Evolutionary conservation across 2,329 filamentous ascomycete species (phyloP), one percentile per base, ranked within the genome.

Genomic region (Knufia petricola): DNA sequence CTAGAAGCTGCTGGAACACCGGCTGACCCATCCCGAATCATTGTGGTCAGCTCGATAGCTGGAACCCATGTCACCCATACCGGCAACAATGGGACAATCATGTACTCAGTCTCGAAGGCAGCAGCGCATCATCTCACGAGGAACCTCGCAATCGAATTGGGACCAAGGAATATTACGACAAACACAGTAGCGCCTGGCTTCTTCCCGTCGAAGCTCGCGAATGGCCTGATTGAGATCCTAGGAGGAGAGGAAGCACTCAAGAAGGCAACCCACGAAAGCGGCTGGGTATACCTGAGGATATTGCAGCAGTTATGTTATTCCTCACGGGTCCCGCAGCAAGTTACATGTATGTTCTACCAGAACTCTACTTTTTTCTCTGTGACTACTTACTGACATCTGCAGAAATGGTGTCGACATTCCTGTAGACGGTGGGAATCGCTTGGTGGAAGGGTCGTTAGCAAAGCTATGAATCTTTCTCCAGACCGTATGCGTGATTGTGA

Each of bases 61-160:
- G 66, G 64, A n/a, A 58, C 59, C 2, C 64, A 59, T n/a, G 64
- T 67, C 3, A 58, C 62, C 0, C 62, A 65, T 45, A 58, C 64
- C 2, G 65, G 65, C 17, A 61, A 66, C 9, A 58, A 65, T 34
- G 64, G 64, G 17, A 66, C 64, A 2, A 64, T 66, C 43, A 64
- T 65, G 59, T 87, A 87, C 71, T 83, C 82, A 15, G 82, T 78
- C 4, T 79, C 75, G 64, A 88, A 87, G 71, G 84, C 82, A 57
- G 80, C 84, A 21, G 80, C 87, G 51, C 83, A 86, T 64, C 82
- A 81, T 12, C 84, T 87, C 65, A 81, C 83, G 55, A 81, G 84
- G 63, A 79, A 76, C 55, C 83, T 87, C 65, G 81, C 84, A 2
- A 79, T 74, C 61, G 81, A 84, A 68, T 79, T 77, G 54, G 78